Evolutionary conservation across 768 basidiomycete species (phyloP), one percentile per base, ranked within the genome.

Genomic region (Gautieria morchelliformis): DNA sequence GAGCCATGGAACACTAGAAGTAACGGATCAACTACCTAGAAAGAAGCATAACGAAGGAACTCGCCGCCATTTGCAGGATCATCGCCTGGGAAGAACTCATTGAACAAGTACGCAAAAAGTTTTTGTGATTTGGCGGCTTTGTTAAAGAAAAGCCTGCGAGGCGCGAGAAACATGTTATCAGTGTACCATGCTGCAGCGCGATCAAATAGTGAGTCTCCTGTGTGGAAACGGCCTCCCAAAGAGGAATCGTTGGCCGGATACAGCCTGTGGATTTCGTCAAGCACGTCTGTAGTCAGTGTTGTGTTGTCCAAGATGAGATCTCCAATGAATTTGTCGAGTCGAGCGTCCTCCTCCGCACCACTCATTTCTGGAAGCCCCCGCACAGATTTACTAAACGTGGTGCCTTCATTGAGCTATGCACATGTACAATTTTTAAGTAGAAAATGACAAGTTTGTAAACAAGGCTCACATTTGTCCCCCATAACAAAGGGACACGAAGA

Each of bases 181-280:
- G 78, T 78, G 60, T 83, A 84, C 77, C 78, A 84, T 0, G 81
- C 71, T 46, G 67, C 76, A 0, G 72, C 77, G 46, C 82, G 66
- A 61, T 84, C 82, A 55, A 79, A 84, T 7, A 84, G 68, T 9
- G 76, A 77, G 63, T 84, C 80, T 0, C 82, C 81, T 0, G 80
- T 84, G 56, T 78, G 76, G 69, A 81, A 83, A 0, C 75, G 72
- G 0, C 75, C 76, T 3, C 81, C 80, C 4, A 74, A 64, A 2
- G 71, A 63, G 2, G 74, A 68, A 52, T 78, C 75, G 51, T 82
- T 76, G 0, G 76, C 75, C 0, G 79, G 78, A 66, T 72, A 84
- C 10, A 78, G 58, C 0, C 54, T 41, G 33, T 74, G 63, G 39
- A 79, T 71, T 2, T 70, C 63, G 32, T 72, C 59, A 2, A 81